phyloP scores from a whole-genome alignment of 208 protist species.

The Angomonas deanei region DNA sequence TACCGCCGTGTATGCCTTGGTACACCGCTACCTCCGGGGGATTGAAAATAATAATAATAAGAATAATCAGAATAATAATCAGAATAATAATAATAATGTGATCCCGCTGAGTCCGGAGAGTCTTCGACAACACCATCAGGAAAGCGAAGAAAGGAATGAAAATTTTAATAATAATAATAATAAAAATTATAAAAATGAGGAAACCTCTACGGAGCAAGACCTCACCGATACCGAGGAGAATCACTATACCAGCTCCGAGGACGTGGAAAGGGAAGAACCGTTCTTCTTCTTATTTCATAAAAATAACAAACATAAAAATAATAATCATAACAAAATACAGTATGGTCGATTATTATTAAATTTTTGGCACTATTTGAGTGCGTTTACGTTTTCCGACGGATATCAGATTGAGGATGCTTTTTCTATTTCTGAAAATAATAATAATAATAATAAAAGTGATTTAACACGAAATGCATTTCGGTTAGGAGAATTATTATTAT shows the following conservation, averaged over 20 bases:
- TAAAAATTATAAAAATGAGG: not conserved
- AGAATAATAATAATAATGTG: not conserved
- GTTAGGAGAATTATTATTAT: not conserved
- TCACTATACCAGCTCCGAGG: not conserved
- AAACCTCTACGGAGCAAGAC: not conserved
- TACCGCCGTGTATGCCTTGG: constrained; percentile 54
- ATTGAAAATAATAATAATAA: not conserved
- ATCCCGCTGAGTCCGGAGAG: not conserved
- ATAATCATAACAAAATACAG: not conserved
- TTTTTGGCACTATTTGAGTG: constrained; percentile 44
- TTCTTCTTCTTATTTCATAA: not conserved
- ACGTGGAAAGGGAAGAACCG: not conserved
- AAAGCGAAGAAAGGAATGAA: not conserved
- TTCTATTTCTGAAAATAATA: constrained; percentile 3
- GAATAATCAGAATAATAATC: not conserved
- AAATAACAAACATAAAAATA: not conserved
- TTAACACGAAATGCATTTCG: not conserved
- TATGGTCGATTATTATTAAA: constrained; percentile 30
- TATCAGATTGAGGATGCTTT: constrained; percentile 50
- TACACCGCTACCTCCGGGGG: constrained; percentile 37
- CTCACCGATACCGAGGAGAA: not conserved
- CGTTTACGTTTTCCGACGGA: constrained; percentile 30
- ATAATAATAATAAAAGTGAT: not conserved
- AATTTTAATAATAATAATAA: not conserved
- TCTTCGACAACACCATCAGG: not conserved